Percentiles rank a stretch among this genome's conserved stretches.
These are phyloP conservation scores for Fusarium lyarnte DNA, from an alignment of 2,329 filamentous ascomycete species.

Conservation along the genomic window DNA sequence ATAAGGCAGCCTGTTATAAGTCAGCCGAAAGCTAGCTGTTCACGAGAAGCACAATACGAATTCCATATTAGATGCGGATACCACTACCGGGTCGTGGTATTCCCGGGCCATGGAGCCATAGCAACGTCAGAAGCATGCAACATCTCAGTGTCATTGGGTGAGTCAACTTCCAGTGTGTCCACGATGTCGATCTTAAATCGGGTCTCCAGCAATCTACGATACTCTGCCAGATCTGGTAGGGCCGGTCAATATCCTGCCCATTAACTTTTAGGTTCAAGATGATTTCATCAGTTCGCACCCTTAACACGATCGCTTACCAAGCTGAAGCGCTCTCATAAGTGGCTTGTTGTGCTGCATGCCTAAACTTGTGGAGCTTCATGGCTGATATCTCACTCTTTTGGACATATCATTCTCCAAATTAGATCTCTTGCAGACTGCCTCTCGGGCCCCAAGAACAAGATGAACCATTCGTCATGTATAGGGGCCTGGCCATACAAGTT, in stretches of 20 bases:
- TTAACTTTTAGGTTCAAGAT: constrained; percentile 17
- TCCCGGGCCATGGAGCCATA: constrained; percentile 6
- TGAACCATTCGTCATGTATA: neutral
- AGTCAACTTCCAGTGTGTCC: neutral
- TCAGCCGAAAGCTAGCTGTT: neutral
- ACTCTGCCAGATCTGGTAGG: constrained; percentile 4
- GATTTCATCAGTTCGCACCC: constrained; percentile 20
- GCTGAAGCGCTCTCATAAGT: neutral
- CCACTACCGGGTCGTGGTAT: neutral
- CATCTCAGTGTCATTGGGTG: neutral
- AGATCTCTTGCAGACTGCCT: neutral
- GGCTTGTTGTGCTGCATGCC: neutral
- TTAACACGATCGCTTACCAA: neutral
- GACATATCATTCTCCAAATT: neutral
- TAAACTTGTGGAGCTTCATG: neutral
- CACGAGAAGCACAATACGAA: neutral
- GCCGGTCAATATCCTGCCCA: constrained; percentile 2
- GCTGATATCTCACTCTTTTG: constrained; percentile 9
- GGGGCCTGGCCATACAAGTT: neutral
- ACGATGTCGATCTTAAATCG: neutral
- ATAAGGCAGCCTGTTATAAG: constrained; percentile 8
- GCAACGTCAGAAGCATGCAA: constrained; percentile 22
- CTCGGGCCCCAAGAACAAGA: neutral
- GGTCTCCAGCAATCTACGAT: neutral
- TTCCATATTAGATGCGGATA: neutral